Conservation (phyloP, 78 protist genomes). For the Dictyostelium firmibasis region DNA sequence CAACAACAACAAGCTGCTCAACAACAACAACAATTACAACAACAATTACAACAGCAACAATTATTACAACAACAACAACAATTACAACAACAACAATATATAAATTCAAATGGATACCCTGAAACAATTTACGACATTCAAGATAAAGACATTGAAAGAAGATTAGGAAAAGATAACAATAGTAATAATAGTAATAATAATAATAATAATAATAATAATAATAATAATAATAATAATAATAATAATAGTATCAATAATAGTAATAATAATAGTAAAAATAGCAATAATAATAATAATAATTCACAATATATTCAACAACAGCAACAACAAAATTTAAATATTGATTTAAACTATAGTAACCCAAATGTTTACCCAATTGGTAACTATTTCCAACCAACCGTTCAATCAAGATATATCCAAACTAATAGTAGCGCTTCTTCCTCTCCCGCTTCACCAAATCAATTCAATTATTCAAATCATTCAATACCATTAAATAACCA, state of each 20-base stretch:
- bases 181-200: background rate
- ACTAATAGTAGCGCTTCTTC: constrained; percentile 3
- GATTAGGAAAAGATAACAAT: background rate
- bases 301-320: background rate
- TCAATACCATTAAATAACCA: background rate
- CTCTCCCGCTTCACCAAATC: constrained; percentile 31
- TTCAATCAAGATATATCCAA: constrained; percentile 8
- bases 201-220: background rate
- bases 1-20: background rate
- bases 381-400: background rate
- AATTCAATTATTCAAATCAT: constrained; percentile 17
- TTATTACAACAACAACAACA: background rate
- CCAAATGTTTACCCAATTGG: background rate
- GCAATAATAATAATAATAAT: background rate
- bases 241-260: background rate
- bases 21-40: background rate
- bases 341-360: background rate
- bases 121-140: background rate
- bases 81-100: background rate
- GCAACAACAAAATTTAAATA: background rate
- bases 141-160: constrained; percentile 16
- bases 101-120: background rate
- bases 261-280: background rate
- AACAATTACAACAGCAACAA: background rate
- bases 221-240: background rate